Evolutionary conservation across 768 basidiomycete genomes (phyloP).

Genomic region (Strobilomyces echinocephalus): DNA sequence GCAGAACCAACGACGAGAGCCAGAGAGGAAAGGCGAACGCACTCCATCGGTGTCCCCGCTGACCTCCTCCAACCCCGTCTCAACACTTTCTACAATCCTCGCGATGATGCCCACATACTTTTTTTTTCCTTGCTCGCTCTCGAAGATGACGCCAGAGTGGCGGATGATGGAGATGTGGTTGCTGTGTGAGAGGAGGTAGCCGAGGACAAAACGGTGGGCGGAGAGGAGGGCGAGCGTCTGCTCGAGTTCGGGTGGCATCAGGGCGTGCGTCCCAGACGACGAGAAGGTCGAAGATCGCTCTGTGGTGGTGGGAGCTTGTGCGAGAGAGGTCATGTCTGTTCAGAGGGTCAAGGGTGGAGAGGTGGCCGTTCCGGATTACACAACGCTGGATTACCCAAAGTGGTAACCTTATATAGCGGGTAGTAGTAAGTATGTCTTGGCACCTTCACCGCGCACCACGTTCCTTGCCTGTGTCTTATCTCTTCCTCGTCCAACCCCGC

Average conservation of each 20-base stretch:
- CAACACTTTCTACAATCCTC: constrained; percentile 73
- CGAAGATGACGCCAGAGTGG: constrained; percentile 80
- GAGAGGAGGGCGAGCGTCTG: constrained; percentile 72
- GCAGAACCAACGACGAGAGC: neutral
- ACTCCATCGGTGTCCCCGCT: constrained; percentile 59
- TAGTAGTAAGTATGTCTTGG: neutral
- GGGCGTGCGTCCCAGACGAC: constrained; percentile 12
- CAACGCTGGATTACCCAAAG: neutral
- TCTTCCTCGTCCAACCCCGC: constrained; percentile 85
- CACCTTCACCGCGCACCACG: constrained; percentile 28
- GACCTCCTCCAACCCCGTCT: constrained; percentile 74
- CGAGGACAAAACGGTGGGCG: constrained; percentile 78
- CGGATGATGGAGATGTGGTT: constrained; percentile 75
- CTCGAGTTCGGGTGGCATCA: constrained; percentile 76
- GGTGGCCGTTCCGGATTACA: neutral
- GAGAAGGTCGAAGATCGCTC: constrained; percentile 5
- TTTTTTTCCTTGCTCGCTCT: constrained; percentile 74
- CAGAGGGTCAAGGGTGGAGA: constrained; percentile 15
- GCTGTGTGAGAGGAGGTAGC: constrained; percentile 77
- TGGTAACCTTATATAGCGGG: neutral
- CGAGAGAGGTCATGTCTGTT: constrained; percentile 13
- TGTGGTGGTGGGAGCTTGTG: neutral
- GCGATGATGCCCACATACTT: constrained; percentile 71
- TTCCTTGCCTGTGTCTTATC: constrained; percentile 52
- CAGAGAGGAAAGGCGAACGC: constrained; percentile 14